phyloP scores from a whole-genome alignment of 225 moss, liverwort and hornwort genomes.

The Marchantia polymorpha region DNA sequence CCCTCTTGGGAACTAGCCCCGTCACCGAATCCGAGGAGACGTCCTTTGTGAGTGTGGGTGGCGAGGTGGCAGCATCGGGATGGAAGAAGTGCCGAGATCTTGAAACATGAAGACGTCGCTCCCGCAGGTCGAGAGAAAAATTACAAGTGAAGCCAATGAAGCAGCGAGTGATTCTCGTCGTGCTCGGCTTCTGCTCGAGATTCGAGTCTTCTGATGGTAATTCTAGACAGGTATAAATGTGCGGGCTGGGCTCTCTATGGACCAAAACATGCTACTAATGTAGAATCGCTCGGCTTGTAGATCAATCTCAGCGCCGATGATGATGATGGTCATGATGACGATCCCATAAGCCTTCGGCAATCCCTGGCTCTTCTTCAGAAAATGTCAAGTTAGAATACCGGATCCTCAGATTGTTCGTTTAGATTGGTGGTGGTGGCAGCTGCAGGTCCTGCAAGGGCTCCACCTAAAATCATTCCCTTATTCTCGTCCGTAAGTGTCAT shows the following conservation, averaged over 20 bases:
- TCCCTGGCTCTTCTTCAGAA: not conserved
- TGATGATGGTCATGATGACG: not conserved
- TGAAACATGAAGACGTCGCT: not conserved
- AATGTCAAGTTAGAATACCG: not conserved
- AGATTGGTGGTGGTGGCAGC: not conserved
- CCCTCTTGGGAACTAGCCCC: not conserved
- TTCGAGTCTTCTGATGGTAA: not conserved
- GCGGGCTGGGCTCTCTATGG: not conserved
- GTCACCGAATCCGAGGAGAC: not conserved
- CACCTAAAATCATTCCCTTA: not conserved
- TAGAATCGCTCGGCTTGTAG: not conserved
- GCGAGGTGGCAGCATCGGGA: not conserved
- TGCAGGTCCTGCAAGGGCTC: not conserved
- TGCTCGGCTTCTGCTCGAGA: not conserved
- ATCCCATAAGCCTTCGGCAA: not conserved
- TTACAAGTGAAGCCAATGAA: not conserved
- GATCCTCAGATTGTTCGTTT: not conserved
- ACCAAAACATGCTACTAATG: not conserved
- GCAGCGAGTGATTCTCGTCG: not conserved
- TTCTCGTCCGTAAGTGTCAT: slow-evolving; percentile 3
- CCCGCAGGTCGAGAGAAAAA: not conserved
- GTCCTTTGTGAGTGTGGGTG: not conserved
- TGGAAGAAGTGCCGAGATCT: not conserved
- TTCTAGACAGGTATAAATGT: not conserved
- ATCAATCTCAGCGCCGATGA: not conserved